Evolutionary conservation across 2,329 filamentous ascomycete genomes (phyloP), one percentile per base, ranked within the genome.

Genomic region (Blastomyces emzantsi): DNA sequence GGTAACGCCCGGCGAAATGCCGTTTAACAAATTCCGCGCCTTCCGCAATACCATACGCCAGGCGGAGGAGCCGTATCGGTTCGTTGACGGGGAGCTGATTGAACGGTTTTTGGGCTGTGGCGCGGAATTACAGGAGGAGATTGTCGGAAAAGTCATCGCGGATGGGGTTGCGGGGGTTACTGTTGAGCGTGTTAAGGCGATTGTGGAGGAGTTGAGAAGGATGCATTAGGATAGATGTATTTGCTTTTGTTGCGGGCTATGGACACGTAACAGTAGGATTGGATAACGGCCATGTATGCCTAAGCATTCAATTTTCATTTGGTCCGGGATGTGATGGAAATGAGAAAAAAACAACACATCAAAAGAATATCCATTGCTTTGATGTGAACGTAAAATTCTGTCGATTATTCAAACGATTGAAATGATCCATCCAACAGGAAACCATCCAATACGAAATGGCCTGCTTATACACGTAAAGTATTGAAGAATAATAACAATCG

Each of bases 21-120:
- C 87, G 0, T 97, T 96, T 74, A 84, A 86, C 49, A 80, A 82
- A 28, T 99, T 90, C 78, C 85, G 94, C n/a, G 89, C 89, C 0
- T 96, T 93, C 78, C 86, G 86, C 65, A 95, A 86, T 62, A 80
- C 85, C 30, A 86, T 88, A 33, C 80, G 87, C 22, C 85, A 89
- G 64, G 84, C 85, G 0, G 87, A 89, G 0, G 90, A 88, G 49
- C 93, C 94, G 0, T 90, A 86, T 71, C 83, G 93, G 1, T 97
- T 97, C 70, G 85, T 99, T 15, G 94, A 99, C 71, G 94, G 93
- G 0, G 93, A 97, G 73, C 80, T 97, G 70, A 81, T 99, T 15
- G 93, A 97, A 77, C 77, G 85, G 61, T 97, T 97, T 72, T 75
- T 97, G 68, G 87, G 92, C 67, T 79, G 90, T 66, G 80, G 83